Evolutionary conservation across 345 rosid genomes (phyloP).

Genomic region (Citrus glauca): DNA sequence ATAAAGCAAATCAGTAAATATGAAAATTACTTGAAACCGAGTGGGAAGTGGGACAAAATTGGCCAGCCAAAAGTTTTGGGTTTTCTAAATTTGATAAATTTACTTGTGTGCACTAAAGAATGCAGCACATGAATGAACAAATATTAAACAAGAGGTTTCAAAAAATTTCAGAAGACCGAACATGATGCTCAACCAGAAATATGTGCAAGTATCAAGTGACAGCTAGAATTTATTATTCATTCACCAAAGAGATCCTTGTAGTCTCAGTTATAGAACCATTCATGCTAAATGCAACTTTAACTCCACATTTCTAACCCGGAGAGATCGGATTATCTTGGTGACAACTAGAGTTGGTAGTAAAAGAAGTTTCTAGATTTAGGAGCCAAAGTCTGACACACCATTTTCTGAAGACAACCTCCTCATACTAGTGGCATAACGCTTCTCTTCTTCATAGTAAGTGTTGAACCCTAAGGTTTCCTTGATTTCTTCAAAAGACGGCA

Average conservation of each 20-base stretch:
- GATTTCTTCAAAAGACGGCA: slow-evolving; percentile 77
- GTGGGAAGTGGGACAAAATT: background rate
- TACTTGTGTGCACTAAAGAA: background rate
- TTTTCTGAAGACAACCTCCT: slow-evolving; percentile 33
- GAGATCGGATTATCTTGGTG: background rate
- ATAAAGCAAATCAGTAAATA: background rate
- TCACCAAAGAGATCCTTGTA: background rate
- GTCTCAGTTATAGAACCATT: background rate
- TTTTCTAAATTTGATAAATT: background rate
- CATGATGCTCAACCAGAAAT: background rate
- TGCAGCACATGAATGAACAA: background rate
- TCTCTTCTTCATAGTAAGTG: slow-evolving; percentile 72
- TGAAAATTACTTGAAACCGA: background rate
- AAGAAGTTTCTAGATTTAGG: background rate
- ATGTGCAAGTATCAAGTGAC: background rate
- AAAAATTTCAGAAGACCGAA: background rate
- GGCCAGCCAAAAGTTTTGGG: background rate
- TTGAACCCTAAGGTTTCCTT: slow-evolving; percentile 74
- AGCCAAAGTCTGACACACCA: slow-evolving; percentile 42
- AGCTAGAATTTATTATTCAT: background rate
- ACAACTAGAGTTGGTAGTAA: background rate
- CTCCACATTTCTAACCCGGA: background rate
- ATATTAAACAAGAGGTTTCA: background rate
- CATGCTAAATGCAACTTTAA: slow-evolving; percentile 3
- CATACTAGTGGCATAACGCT: slow-evolving; percentile 44